Evolutionary conservation across 768 basidiomycete genomes (phyloP).

Genomic region (Stropharia rugosoannulata): DNA sequence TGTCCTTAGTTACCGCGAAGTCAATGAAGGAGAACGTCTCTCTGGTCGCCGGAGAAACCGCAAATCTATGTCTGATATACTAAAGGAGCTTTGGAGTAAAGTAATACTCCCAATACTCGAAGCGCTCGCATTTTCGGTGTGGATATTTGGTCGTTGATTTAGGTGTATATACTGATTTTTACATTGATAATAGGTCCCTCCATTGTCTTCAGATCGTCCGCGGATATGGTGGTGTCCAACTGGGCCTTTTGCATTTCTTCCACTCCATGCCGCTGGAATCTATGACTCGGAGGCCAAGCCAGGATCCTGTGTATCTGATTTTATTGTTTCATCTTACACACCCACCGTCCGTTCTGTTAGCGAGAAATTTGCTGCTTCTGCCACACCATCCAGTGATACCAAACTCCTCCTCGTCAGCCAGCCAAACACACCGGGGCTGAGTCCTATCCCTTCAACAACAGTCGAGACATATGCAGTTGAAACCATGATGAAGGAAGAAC

Average conservation of each 20-base stretch:
- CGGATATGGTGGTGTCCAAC: conserved; percentile 11
- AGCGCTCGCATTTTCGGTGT: not conserved
- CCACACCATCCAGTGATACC: not conserved
- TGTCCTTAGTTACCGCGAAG: no score
- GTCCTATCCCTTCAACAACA: conserved; percentile 3
- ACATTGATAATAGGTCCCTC: no score
- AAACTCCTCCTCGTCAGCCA: conserved; percentile 10
- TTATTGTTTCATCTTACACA: conserved; percentile 21
- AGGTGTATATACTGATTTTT: no score
- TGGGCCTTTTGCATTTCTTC: conserved; percentile 21
- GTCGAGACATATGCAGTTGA: not conserved
- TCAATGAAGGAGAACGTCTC: not conserved
- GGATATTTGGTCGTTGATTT: no score
- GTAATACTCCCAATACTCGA: not conserved
- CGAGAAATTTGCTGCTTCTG: not conserved
- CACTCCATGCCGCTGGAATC: conserved; percentile 20
- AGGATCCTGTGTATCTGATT: conserved; percentile 10
- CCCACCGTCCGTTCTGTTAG: conserved; percentile 12
- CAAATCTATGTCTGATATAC: not conserved
- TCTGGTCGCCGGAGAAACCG: not conserved
- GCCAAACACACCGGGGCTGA: conserved; percentile 7
- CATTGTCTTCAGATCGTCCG: no score
- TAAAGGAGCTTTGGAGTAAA: not conserved
- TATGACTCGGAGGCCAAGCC: conserved; percentile 3
- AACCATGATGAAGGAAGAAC: not conserved